Percentiles rank a stretch among this genome's conserved stretches.
Evolutionary conservation across 139 green algal species (phyloP).

Genomic region (Eudorina sp.): DNA sequence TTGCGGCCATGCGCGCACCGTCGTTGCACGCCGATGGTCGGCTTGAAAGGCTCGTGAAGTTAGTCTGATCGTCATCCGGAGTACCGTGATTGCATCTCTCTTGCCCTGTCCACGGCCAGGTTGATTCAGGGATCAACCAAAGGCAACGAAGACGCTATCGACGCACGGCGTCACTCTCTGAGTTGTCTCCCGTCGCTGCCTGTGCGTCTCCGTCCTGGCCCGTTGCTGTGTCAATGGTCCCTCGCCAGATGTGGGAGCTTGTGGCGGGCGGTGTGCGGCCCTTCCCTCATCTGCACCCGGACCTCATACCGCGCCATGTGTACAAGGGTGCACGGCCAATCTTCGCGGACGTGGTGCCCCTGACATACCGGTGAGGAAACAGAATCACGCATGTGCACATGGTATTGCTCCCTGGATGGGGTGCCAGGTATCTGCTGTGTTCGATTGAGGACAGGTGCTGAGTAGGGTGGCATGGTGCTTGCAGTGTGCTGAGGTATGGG

Average conservation of each 20-base stretch:
- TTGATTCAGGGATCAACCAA: too few relatives aligned
- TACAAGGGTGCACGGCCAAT: constrained; percentile 17
- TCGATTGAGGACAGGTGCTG: not conserved
- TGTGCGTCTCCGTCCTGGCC: too few relatives aligned
- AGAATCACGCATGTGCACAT: not conserved
- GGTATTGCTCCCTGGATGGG: not conserved
- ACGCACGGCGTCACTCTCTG: too few relatives aligned
- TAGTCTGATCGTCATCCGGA: too few relatives aligned
- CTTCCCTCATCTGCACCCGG: constrained; percentile 21
- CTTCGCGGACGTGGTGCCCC: not conserved
- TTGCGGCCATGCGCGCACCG: too few relatives aligned
- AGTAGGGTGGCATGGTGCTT: not conserved
- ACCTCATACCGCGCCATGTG: constrained; percentile 26
- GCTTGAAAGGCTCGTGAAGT: too few relatives aligned
- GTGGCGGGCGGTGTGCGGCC: constrained; percentile 16
- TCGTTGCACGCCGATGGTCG: too few relatives aligned
- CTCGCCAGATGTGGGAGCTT: constrained; percentile 45
- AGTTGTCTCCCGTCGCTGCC: not conserved
- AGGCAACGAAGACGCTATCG: too few relatives aligned
- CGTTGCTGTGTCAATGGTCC: too few relatives aligned
- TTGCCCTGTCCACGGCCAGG: too few relatives aligned
- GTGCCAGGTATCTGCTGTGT: not conserved
- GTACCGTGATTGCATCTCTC: too few relatives aligned
- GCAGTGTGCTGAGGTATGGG: not conserved
- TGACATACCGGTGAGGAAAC: not conserved